Conservation (phyloP, 192 early-diverging fungal species). For the Backusella circina region DNA sequence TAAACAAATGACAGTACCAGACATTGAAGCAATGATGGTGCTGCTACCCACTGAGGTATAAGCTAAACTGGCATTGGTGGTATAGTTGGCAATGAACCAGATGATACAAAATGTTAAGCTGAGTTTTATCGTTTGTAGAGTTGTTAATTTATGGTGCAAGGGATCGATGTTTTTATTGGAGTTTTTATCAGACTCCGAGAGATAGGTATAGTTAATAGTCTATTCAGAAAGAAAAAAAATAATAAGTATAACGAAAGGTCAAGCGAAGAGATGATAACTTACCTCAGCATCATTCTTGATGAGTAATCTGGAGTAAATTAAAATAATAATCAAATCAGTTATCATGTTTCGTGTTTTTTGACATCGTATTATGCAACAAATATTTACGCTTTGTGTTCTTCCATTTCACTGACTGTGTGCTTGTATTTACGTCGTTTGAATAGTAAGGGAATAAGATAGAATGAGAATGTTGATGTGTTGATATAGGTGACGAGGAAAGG, state of each 20-base stretch:
- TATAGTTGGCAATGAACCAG: constrained; percentile 77
- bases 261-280: not conserved
- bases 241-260: not conserved
- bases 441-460: constrained; percentile 57
- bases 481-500: constrained; percentile 78
- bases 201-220: not conserved
- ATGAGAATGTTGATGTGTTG: constrained; percentile 71
- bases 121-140: constrained; percentile 50
- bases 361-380: not conserved
- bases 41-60: constrained; percentile 73
- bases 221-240: not conserved
- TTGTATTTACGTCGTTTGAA: constrained; percentile 3
- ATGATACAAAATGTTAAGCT: constrained; percentile 68
- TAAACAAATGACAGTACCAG: constrained; percentile 35
- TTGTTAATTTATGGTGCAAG: not conserved
- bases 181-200: not conserved
- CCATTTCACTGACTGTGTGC: not conserved
- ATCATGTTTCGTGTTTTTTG: not conserved
- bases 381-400: not conserved
- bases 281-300: not conserved
- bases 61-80: constrained; percentile 68
- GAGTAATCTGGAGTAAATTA: not conserved
- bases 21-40: constrained; percentile 72
- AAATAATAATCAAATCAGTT: not conserved
- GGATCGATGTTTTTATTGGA: not conserved